A percentile compares a stretch with the other conserved stretches of the same genome.
phyloP scores from a whole-genome alignment of 495 filamentous ascomycete genomes.

The Stereocaulon alpinum region DNA sequence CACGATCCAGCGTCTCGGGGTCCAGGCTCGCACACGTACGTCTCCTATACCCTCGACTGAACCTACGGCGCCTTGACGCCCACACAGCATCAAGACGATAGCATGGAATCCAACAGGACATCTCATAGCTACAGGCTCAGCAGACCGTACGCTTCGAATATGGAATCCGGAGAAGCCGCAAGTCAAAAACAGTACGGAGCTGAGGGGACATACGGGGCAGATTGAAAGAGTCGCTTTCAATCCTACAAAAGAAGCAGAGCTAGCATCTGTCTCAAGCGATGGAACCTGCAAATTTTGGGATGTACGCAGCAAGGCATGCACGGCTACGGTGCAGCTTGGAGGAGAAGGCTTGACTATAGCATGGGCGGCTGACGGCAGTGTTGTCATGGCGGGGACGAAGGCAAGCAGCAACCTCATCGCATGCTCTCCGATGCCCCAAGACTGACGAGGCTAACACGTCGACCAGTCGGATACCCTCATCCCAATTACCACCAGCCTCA shows the following conservation, averaged over 20 bases:
- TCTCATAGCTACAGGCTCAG: constrained; percentile 75
- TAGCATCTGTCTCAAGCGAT: constrained; percentile 77
- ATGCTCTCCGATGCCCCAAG: not conserved
- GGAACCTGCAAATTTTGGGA: constrained; percentile 91
- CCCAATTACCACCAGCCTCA: constrained; percentile 41
- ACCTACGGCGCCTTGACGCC: constrained; percentile 6
- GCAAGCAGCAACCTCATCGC: constrained; percentile 35
- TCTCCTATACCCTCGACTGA: constrained; percentile 7
- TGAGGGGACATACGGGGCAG: constrained; percentile 64
- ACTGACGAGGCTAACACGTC: not conserved
- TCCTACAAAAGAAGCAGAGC: constrained; percentile 74
- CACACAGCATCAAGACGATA: constrained; percentile 53
- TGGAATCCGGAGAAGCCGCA: constrained; percentile 85
- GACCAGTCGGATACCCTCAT: constrained; percentile 59
- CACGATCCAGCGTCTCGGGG: constrained; percentile 45
- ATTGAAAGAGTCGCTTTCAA: constrained; percentile 89
- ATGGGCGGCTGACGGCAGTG: constrained; percentile 80
- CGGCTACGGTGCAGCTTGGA: constrained; percentile 70
- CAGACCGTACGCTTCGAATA: constrained; percentile 73
- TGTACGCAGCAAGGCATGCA: constrained; percentile 66
- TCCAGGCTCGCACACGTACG: constrained; percentile 44
- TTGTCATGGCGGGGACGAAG: constrained; percentile 75
- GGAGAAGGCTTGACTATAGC: constrained; percentile 74
- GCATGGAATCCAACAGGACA: constrained; percentile 85
- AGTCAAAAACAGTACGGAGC: constrained; percentile 72